A percentile compares a stretch with the other conserved stretches of the same genome.
These are phyloP conservation scores for Lathyrus tuberosus DNA, from an alignment of 306 rosid genomes.

Conservation along the genomic window DNA sequence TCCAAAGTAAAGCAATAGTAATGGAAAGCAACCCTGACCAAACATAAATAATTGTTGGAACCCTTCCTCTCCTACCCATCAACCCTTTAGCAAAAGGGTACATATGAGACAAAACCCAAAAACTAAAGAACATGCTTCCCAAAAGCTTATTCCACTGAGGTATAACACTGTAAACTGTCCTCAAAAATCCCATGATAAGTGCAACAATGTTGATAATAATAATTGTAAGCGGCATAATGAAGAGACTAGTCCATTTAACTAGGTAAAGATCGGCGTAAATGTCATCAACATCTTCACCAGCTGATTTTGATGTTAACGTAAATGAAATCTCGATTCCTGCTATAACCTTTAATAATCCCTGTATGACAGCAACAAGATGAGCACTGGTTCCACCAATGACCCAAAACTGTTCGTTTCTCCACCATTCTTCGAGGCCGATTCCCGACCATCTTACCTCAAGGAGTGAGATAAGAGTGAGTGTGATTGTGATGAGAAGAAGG, in stretches of 20 bases:
- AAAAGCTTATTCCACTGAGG: constrained; percentile 75
- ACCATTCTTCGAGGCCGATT: constrained; percentile 76
- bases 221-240: constrained; percentile 70
- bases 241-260: constrained; percentile 84
- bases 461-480: constrained; percentile 67
- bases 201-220: constrained; percentile 61
- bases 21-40: constrained; percentile 82
- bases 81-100: constrained; percentile 91
- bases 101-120: constrained; percentile 88
- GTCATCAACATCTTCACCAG: constrained; percentile 63
- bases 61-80: constrained; percentile 83
- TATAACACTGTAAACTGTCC: constrained; percentile 73
- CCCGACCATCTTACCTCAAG: constrained; percentile 92
- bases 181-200: constrained; percentile 59
- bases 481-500: constrained; percentile 56
- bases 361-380: constrained; percentile 78
- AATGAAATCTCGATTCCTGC: constrained; percentile 79
- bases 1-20: constrained; percentile 72
- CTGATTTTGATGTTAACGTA: constrained; percentile 68
- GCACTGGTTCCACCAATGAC: constrained; percentile 87
- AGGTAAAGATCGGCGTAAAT: constrained; percentile 69
- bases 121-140: constrained; percentile 75
- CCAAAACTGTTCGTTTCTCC: constrained; percentile 92
- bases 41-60: constrained; percentile 73
- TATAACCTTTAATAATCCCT: constrained; percentile 69